phyloP scores from a whole-genome alignment of 306 rosid genomes.

The Dicorynia guianensis region DNA sequence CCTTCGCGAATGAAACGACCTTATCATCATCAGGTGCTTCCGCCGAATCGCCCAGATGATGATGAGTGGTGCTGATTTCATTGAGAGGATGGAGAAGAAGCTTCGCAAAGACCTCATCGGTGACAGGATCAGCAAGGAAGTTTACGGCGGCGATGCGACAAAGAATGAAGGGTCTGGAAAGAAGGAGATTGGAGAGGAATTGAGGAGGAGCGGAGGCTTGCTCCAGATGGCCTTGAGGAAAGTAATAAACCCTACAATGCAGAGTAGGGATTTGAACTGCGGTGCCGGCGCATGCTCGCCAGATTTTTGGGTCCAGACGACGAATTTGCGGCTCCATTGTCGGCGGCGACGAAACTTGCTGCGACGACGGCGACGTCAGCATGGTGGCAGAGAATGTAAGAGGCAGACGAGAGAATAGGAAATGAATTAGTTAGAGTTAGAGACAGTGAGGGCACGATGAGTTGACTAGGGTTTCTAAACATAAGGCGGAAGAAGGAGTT shows the following conservation, averaged over 20 bases:
- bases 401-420: background rate
- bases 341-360: constrained; percentile 20
- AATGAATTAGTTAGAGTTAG: background rate
- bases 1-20: constrained; percentile 60
- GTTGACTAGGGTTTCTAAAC: constrained; percentile 43
- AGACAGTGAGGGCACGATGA: background rate
- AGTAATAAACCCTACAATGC: constrained; percentile 81
- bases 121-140: constrained; percentile 56
- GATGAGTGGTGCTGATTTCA: background rate
- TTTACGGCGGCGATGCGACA: constrained; percentile 49
- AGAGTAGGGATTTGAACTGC: constrained; percentile 56
- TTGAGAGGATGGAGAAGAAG: constrained; percentile 55
- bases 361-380: constrained; percentile 28
- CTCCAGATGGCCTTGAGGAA: constrained; percentile 79
- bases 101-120: constrained; percentile 76
- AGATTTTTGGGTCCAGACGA: constrained; percentile 51
- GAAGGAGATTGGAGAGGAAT: constrained; percentile 41
- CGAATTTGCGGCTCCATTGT: constrained; percentile 24
- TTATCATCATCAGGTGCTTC: constrained; percentile 30
- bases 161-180: constrained; percentile 45
- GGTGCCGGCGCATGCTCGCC: constrained; percentile 73
- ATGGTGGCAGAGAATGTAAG: constrained; percentile 5
- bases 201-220: constrained; percentile 53
- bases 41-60: background rate
- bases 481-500: background rate